These are phyloP conservation scores for Colletotrichum endophyticum DNA, from an alignment of 2,329 filamentous ascomycete genomes.

Conservation along the genomic window DNA sequence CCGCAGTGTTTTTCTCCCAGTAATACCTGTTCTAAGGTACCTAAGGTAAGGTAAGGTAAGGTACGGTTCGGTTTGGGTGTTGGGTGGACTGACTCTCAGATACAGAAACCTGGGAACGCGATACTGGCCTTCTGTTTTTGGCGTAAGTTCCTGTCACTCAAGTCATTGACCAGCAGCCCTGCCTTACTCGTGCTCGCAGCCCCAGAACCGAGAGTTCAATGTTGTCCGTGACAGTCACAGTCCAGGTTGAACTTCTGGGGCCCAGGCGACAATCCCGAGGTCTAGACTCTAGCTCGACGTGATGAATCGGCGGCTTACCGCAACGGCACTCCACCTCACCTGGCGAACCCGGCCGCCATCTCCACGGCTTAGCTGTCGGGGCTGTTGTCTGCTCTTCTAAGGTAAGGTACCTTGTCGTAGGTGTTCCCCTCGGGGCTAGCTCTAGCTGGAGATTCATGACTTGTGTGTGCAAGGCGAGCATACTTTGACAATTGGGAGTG, in stretches of 20 bases:
- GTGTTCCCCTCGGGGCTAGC: neutral
- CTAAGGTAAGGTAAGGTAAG: too few species aligned
- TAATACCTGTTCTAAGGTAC: neutral
- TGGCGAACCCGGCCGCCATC: neutral
- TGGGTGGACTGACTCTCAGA: neutral
- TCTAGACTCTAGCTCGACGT: neutral
- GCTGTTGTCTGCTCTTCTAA: neutral
- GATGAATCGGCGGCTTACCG: neutral
- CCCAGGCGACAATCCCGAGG: neutral
- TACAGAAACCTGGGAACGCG: neutral
- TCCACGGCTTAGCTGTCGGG: neutral
- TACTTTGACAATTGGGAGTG: neutral
- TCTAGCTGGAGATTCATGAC: neutral
- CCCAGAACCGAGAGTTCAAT: neutral
- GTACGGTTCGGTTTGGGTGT: neutral
- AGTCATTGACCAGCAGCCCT: neutral
- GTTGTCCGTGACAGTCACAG: neutral
- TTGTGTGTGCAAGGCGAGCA: neutral
- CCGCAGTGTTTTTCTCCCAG: neutral
- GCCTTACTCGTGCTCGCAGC: neutral
- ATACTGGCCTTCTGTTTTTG: neutral
- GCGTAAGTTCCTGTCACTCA: neutral
- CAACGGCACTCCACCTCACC: neutral
- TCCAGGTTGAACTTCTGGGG: neutral
- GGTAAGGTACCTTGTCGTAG: neutral